Evolutionary conservation across 306 rosid genomes (phyloP).

Genomic region (Lathyrus aphaca): DNA sequence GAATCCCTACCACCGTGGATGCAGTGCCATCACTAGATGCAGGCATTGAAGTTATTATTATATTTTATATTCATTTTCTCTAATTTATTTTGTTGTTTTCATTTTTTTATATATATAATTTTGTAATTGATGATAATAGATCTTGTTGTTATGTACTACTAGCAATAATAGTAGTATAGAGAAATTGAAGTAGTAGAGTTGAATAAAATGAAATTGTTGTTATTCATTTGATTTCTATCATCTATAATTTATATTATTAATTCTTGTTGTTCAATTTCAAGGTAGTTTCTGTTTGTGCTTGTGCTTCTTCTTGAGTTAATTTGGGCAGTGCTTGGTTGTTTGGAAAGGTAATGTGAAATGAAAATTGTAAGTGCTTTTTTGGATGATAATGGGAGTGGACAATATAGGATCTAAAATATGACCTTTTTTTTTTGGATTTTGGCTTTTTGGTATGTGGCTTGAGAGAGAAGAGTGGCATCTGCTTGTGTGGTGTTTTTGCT

Average conservation of each 20-base stretch:
- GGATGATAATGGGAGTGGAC: neutral
- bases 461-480: slow-evolving; percentile 21
- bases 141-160: slow-evolving; percentile 25
- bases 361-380: slow-evolving; percentile 26
- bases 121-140: slow-evolving; percentile 38
- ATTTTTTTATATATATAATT: slow-evolving; percentile 18
- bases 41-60: slow-evolving; percentile 53
- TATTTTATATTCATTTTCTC: neutral
- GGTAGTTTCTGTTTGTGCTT: neutral
- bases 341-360: slow-evolving; percentile 31
- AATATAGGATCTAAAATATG: slow-evolving; percentile 13
- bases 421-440: slow-evolving; percentile 11
- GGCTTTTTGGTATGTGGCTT: slow-evolving; percentile 43
- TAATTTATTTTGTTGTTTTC: neutral
- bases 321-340: slow-evolving; percentile 13
- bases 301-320: neutral
- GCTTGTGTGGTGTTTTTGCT: slow-evolving; percentile 25
- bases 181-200: slow-evolving; percentile 34
- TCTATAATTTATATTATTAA: neutral
- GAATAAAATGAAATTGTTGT: slow-evolving; percentile 38
- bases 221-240: slow-evolving; percentile 12
- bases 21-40: slow-evolving; percentile 84
- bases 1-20: slow-evolving; percentile 87
- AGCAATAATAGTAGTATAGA: slow-evolving; percentile 32
- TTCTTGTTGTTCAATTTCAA: slow-evolving; percentile 2